These are phyloP conservation scores for Microglena sp. DNA, from an alignment of 139 green algal genomes.

Conservation along the genomic window DNA sequence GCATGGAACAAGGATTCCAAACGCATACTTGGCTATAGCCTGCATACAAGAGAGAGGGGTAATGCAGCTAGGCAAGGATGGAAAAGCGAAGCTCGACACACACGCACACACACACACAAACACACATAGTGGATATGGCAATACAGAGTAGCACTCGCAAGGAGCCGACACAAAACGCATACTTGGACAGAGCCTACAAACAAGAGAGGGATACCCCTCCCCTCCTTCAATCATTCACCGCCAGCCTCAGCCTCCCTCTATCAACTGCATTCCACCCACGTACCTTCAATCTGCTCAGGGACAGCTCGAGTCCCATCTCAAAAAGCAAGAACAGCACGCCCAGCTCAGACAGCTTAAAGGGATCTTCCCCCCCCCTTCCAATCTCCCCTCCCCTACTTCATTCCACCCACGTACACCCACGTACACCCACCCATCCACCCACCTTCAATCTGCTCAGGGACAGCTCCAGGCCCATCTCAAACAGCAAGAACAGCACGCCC, in stretches of 20 bases:
- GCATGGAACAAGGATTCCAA: slow-evolving; percentile 79
- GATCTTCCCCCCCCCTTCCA: too few relatives aligned
- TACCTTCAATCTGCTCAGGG: slow-evolving; percentile 76
- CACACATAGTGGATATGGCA: slow-evolving; percentile 66
- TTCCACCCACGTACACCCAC: too few relatives aligned
- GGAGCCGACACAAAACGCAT: slow-evolving; percentile 84
- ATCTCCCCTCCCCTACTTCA: too few relatives aligned
- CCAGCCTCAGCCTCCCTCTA: too few relatives aligned
- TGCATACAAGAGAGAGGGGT: too few relatives aligned
- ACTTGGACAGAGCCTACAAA: slow-evolving; percentile 75
- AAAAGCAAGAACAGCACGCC: slow-evolving; percentile 96
- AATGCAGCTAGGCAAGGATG: too few relatives aligned
- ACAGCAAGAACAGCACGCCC: slow-evolving; percentile 93
- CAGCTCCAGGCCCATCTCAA: slow-evolving; percentile 97
- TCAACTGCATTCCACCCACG: too few relatives aligned
- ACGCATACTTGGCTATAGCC: slow-evolving; percentile 86
- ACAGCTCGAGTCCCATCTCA: slow-evolving; percentile 93
- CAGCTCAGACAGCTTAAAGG: slow-evolving; percentile 84
- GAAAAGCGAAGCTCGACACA: too few relatives aligned
- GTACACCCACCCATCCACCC: too few relatives aligned
- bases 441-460: slow-evolving; percentile 79
- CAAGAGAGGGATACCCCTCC: too few relatives aligned
- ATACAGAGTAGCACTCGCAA: slow-evolving; percentile 70
- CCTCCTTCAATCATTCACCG: too few relatives aligned
- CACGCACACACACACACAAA: too few relatives aligned